Percentiles rank a stretch among this genome's conserved stretches.
phyloP scores from a whole-genome alignment of 2,329 filamentous ascomycete species.

The Elsinoe fawcettii region DNA sequence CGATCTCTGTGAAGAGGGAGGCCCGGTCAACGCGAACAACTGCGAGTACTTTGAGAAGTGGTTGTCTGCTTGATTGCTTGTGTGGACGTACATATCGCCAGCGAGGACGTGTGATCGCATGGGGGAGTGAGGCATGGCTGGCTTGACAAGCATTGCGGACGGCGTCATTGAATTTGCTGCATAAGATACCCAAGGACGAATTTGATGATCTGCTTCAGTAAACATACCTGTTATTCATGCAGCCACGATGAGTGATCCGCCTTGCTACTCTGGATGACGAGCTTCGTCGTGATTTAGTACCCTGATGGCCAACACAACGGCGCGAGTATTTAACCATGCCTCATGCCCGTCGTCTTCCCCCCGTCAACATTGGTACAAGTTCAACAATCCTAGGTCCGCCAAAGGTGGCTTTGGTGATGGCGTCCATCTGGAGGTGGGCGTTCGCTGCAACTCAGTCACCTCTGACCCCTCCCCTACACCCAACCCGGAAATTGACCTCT shows the following conservation, averaged over 20 bases:
- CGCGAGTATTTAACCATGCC: background rate
- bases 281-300: slow-evolving; percentile 1
- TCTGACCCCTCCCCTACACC: background rate
- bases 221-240: background rate
- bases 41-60: slow-evolving; percentile 89
- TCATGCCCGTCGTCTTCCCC: too few relatives aligned
- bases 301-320: background rate
- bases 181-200: slow-evolving; percentile 1
- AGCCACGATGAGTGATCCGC: background rate
- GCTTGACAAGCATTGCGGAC: background rate
- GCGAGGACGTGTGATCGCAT: too few relatives aligned
- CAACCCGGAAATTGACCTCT: background rate
- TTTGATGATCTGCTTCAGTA: background rate
- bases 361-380: too few relatives aligned
- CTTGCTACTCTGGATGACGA: background rate
- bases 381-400: too few relatives aligned
- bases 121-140: background rate
- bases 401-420: too few relatives aligned
- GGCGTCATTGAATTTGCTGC: background rate
- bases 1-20: slow-evolving; percentile 82
- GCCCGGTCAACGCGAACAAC: slow-evolving; percentile 78
- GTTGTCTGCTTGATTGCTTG: slow-evolving; percentile 44
- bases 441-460: background rate
- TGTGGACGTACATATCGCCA: background rate
- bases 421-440: background rate